These are phyloP conservation scores for Magnaporthiopsis rhizophila DNA, from an alignment of 2,329 filamentous ascomycete species.

Conservation along the genomic window DNA sequence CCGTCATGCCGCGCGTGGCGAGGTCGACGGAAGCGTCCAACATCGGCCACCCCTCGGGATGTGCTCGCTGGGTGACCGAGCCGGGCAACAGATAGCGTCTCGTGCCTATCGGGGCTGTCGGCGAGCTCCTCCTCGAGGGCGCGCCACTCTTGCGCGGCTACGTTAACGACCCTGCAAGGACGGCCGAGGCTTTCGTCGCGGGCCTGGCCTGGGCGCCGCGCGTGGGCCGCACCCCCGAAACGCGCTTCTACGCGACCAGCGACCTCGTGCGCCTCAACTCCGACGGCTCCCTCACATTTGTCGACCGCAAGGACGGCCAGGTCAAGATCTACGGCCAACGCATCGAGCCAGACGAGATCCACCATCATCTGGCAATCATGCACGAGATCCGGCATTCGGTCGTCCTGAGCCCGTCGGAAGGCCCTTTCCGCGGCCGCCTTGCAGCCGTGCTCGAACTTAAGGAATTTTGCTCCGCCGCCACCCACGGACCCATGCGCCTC, in stretches of 20 bases:
- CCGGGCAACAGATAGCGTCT: background rate
- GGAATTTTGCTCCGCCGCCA: too few species aligned
- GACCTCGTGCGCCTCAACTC: background rate
- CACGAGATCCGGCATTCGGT: background rate
- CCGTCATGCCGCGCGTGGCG: background rate
- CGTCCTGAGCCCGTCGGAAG: background rate
- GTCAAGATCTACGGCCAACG: slow-evolving; percentile 7
- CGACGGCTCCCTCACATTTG: background rate
- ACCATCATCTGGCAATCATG: background rate
- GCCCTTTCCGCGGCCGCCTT: background rate
- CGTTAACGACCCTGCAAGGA: background rate
- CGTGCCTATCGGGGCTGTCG: background rate
- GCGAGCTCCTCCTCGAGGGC: slow-evolving; percentile 1
- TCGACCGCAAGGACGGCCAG: slow-evolving; percentile 3
- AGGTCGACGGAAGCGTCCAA: background rate
- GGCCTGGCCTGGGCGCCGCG: background rate
- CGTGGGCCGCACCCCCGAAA: background rate
- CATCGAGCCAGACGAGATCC: slow-evolving; percentile 5
- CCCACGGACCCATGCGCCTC: background rate
- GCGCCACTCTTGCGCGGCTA: background rate
- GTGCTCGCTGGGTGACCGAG: background rate
- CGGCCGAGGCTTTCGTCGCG: background rate
- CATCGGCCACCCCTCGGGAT: background rate
- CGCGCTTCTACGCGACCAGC: slow-evolving; percentile 5
- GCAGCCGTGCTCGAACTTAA: too few species aligned